Base-by-base conservation (phyloP, 2,329 filamentous ascomycete species). In the Catunica adiposa region DNA sequence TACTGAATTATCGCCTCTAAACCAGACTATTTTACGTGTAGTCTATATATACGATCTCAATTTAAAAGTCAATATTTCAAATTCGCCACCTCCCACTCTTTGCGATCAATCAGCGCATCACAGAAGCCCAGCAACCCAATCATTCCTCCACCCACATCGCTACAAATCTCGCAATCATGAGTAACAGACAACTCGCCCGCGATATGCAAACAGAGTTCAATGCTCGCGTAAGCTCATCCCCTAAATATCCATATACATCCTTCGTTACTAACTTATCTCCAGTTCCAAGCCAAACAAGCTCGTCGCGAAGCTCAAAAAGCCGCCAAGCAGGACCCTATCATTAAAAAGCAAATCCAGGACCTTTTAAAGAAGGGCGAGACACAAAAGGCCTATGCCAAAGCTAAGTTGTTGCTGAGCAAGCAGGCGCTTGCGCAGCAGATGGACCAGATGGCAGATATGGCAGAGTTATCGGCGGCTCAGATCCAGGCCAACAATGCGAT, bases 361-460 rank as follows among this genome's bases (percentile, higher is more conserved):
- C 73, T 80, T 44, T 71, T 81, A 60, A 79, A 79, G 63, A 79
- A 78, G 63, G 78, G 78, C 66, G 77, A 81, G 63, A 79, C 75
- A n/a, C 73, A 74, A 60, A 78, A 80, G 66, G 78, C 78, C 38
- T 78, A 79, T 58, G 77, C 80, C 61, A 80, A 80, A 67, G 77
- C 78, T 58, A 79, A 79, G 69, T 74, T 80, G 69, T 71, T 80
- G 47, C 71, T 81, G 23, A 76, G 74, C 47, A 80, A 79, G 66
- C 76, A 80, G 68, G 77, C 77, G 1, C 73, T 80, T 56, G 78
- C 78, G 9, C 71, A 76, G 63, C 77, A 80, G 68, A 79, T 80
- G 75, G 78, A 80, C 66, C 75, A 78, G 66, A 77, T 79, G 64
- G 78, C 78, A 66, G 77, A 81, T 67, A 79, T 80, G 76, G 77